These are phyloP conservation scores for Penicillium sp. DNA, from an alignment of 2,329 filamentous ascomycete species.

Conservation along the genomic window DNA sequence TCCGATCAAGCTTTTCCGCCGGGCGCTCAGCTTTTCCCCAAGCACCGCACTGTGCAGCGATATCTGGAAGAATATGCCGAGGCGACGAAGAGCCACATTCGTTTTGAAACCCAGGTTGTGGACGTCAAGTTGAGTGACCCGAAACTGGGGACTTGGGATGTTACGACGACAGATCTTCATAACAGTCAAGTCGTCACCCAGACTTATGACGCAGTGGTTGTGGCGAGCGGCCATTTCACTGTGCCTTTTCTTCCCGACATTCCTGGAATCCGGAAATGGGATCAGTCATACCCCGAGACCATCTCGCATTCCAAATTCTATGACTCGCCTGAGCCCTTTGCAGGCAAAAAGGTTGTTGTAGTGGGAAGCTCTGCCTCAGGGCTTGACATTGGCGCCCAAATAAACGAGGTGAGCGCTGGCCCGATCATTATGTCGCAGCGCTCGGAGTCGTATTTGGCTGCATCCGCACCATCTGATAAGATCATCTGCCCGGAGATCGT, in stretches of 20 bases:
- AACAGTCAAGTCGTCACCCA: conserved; percentile 48
- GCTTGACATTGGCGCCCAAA: conserved; percentile 78
- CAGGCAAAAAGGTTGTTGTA: conserved; percentile 74
- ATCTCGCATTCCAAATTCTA: conserved; percentile 82
- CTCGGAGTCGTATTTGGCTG: conserved; percentile 53
- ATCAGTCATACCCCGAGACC: conserved; percentile 59
- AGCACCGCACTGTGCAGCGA: conserved; percentile 67
- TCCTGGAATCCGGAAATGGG: conserved; percentile 62
- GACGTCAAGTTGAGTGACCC: conserved; percentile 54
- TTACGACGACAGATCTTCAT: conserved; percentile 59
- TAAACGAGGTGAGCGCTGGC: conserved; percentile 61
- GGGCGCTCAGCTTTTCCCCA: conserved; percentile 73
- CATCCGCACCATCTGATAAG: conserved; percentile 55
- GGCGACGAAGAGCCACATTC: conserved; percentile 68
- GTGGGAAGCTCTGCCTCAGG: conserved; percentile 86
- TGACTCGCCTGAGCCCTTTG: conserved; percentile 65
- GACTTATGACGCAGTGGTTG: conserved; percentile 73
- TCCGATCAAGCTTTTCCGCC: conserved; percentile 69
- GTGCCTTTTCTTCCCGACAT: conserved; percentile 69
- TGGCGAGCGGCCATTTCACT: conserved; percentile 75
- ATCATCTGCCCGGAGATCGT: conserved; percentile 59
- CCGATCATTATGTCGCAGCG: conserved; percentile 68
- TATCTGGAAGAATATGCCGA: conserved; percentile 75
- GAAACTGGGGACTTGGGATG: conserved; percentile 58
- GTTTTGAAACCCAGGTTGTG: conserved; percentile 72